A percentile compares a stretch with the other conserved stretches of the same genome.
Conservation (phyloP, 129 eudicot genomes). For the Saussurea involucrata region DNA sequence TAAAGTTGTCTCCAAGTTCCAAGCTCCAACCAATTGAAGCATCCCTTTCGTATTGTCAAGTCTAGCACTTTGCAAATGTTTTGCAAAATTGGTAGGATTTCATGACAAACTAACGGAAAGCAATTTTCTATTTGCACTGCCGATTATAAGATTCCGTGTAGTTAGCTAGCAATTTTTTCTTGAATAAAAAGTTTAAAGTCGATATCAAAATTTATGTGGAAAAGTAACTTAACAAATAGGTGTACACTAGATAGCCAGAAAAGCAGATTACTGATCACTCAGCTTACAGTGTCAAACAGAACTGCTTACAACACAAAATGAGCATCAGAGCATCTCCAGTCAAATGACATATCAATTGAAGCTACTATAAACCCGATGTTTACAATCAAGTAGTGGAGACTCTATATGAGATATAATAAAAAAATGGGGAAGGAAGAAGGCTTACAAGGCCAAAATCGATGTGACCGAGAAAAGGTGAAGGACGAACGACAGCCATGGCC, state of each 20-base stretch:
- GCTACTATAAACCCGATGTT: not conserved
- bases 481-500: constrained; percentile 38
- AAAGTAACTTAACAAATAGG: not conserved
- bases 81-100: not conserved
- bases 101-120: not conserved
- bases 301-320: not conserved
- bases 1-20: not conserved
- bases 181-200: not conserved
- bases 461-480: constrained; percentile 64
- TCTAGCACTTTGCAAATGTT: not conserved
- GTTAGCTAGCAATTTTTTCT: not conserved
- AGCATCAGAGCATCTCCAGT: not conserved
- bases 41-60: not conserved
- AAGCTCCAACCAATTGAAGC: not conserved
- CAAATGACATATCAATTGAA: not conserved
- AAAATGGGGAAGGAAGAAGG: not conserved
- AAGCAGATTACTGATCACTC: constrained; percentile 14
- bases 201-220: not conserved
- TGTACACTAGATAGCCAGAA: not conserved
- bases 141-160: constrained; percentile 2
- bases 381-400: not conserved
- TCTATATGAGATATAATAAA: not conserved
- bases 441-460: constrained; percentile 38
- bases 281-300: not conserved
- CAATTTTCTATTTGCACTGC: not conserved